These are phyloP conservation scores for Bacterosira constricta DNA, from an alignment of 108 stramenopile genomes.

Conservation along the genomic window DNA sequence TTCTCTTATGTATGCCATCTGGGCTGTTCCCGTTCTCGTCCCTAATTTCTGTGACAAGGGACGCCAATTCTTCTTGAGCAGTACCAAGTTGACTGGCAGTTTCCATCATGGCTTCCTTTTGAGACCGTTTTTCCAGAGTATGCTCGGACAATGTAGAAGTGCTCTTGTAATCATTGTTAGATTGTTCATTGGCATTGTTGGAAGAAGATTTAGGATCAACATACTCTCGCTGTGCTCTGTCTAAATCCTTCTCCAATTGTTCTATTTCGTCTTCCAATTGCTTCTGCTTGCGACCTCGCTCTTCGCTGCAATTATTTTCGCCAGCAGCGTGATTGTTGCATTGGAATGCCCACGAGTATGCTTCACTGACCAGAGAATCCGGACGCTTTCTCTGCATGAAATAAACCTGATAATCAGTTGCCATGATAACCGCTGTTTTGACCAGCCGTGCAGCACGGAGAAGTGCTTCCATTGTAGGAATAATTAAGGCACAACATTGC, in stretches of 20 bases:
- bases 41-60: neutral
- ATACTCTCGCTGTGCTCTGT: constrained; percentile 68
- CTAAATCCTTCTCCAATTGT: constrained; percentile 47
- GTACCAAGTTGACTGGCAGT: constrained; percentile 60
- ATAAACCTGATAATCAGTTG: constrained; percentile 66
- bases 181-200: neutral
- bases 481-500: constrained; percentile 25
- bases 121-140: constrained; percentile 27
- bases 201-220: constrained; percentile 6
- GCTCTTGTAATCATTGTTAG: neutral
- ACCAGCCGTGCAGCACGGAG: constrained; percentile 61
- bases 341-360: neutral
- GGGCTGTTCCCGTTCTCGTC: constrained; percentile 10
- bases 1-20: constrained; percentile 50
- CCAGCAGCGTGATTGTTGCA: neutral
- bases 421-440: constrained; percentile 56
- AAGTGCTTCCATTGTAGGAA: constrained; percentile 71
- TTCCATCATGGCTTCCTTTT: constrained; percentile 62
- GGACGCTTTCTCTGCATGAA: constrained; percentile 13
- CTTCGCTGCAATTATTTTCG: too few species aligned
- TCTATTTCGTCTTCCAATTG: constrained; percentile 53
- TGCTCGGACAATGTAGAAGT: constrained; percentile 6
- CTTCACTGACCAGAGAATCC: constrained; percentile 5
- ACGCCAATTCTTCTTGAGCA: constrained; percentile 51
- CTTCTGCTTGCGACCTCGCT: constrained; percentile 19